Evolutionary conservation across 306 rosid genomes (phyloP).

Genomic region (Prinsepia uniflora): DNA sequence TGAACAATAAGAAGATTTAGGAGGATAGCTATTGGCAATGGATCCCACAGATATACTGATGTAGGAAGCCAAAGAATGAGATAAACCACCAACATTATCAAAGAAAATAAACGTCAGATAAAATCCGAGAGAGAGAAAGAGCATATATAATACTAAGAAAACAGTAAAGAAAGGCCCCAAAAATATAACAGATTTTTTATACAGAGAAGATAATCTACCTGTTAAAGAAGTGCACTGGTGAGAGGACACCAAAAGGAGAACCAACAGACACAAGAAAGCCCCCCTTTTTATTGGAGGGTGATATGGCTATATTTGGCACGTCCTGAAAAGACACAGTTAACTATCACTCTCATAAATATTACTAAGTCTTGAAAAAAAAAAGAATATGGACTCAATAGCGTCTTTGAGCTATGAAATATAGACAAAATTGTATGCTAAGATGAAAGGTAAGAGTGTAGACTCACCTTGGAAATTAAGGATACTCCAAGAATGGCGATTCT

Average conservation of each 20-base stretch:
- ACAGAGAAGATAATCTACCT: slow-evolving; percentile 42
- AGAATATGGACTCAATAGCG: slow-evolving; percentile 3
- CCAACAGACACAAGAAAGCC: slow-evolving; percentile 80
- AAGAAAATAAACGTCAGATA: not conserved
- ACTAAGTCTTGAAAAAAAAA: slow-evolving; percentile 11
- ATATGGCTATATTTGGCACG: slow-evolving; percentile 39
- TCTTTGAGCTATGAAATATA: slow-evolving; percentile 9
- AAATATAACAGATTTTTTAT: not conserved
- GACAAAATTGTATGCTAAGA: slow-evolving; percentile 13
- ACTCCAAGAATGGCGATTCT: slow-evolving; percentile 81
- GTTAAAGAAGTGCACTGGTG: slow-evolving; percentile 88
- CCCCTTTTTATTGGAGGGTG: slow-evolving; percentile 66
- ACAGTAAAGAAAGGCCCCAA: not conserved
- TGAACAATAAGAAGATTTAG: slow-evolving; percentile 54
- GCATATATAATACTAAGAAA: not conserved
- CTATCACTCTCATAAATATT: slow-evolving; percentile 27
- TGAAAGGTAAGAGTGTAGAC: slow-evolving; percentile 17
- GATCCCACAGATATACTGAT: slow-evolving; percentile 80
- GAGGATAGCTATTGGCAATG: slow-evolving; percentile 79
- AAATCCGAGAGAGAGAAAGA: not conserved
- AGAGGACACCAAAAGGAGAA: slow-evolving; percentile 92
- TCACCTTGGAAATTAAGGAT: slow-evolving; percentile 59
- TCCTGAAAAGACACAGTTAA: slow-evolving; percentile 42
- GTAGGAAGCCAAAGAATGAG: slow-evolving; percentile 37
- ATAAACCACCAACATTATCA: slow-evolving; percentile 21